Evolutionary conservation across 306 rosid species (phyloP).

Genomic region (Citrullus colocynthis): DNA sequence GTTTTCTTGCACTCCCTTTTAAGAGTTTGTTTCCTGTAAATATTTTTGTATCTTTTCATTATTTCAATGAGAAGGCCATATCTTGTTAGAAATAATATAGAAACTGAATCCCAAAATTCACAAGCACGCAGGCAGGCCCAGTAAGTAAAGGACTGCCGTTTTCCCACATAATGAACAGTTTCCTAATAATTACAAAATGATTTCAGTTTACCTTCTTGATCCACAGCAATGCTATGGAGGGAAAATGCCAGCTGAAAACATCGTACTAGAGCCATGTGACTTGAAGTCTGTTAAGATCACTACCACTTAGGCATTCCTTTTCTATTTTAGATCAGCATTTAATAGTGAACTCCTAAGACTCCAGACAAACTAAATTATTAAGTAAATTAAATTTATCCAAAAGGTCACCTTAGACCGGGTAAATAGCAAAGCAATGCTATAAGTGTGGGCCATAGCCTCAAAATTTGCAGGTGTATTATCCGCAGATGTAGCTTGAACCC

Average conservation of each 20-base stretch:
- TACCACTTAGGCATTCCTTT: background rate
- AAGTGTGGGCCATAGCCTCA: conserved; percentile 90
- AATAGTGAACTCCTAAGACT: background rate
- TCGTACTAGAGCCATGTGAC: conserved; percentile 60
- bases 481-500: conserved; percentile 88
- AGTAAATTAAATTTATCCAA: conserved; percentile 6
- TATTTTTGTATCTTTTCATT: background rate
- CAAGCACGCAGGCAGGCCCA: background rate
- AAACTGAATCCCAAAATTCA: background rate
- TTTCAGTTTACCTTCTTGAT: conserved; percentile 49
- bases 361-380: conserved; percentile 1
- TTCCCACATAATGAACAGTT: background rate
- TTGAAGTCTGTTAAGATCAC: conserved; percentile 44
- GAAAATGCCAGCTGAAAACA: conserved; percentile 94
- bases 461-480: conserved; percentile 60
- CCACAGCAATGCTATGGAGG: conserved; percentile 48
- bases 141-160: background rate
- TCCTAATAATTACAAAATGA: background rate
- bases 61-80: background rate
- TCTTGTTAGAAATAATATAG: background rate
- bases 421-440: conserved; percentile 57
- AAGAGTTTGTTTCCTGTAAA: background rate
- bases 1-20: background rate
- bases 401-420: conserved; percentile 71
- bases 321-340: background rate